phyloP scores from a whole-genome alignment of 129 eudicot genomes.

The Flaveria bidentis region DNA sequence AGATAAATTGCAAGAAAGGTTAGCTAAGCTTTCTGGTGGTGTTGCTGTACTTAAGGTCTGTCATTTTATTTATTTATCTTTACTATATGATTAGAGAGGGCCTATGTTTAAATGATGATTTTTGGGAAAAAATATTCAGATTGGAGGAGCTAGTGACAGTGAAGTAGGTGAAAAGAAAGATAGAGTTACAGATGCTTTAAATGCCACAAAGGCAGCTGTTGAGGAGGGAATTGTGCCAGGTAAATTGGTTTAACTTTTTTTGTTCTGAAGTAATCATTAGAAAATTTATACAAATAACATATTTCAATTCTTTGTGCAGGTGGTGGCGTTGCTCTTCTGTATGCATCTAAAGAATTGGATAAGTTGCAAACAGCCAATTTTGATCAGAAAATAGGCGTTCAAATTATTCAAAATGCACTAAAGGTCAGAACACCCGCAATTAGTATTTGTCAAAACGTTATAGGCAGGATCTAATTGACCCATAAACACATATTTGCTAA shows the following conservation, averaged over 20 bases:
- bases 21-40: conserved; percentile 94
- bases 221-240: conserved; percentile 94
- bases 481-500: not conserved
- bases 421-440: conserved; percentile 42
- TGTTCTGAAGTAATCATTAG: not conserved
- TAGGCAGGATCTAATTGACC: not conserved
- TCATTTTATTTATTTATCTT: not conserved
- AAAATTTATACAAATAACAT: not conserved
- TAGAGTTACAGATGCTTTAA: conserved; percentile 82
- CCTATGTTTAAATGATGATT: not conserved
- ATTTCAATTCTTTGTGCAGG: conserved; percentile 40
- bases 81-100: not conserved
- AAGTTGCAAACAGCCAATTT: conserved; percentile 69
- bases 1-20: conserved; percentile 82
- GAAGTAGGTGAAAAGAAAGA: conserved; percentile 92
- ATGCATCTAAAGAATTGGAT: conserved; percentile 74
- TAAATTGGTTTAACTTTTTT: not conserved
- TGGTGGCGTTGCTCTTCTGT: conserved; percentile 89
- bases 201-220: conserved; percentile 97
- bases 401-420: conserved; percentile 74
- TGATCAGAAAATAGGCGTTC: conserved; percentile 89
- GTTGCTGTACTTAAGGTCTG: conserved; percentile 88
- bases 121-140: conserved; percentile 34
- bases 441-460: not conserved
- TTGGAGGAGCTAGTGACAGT: conserved; percentile 92